phyloP scores from a whole-genome alignment of 2,329 filamentous ascomycete species.

The Escovopsis sp. region DNA sequence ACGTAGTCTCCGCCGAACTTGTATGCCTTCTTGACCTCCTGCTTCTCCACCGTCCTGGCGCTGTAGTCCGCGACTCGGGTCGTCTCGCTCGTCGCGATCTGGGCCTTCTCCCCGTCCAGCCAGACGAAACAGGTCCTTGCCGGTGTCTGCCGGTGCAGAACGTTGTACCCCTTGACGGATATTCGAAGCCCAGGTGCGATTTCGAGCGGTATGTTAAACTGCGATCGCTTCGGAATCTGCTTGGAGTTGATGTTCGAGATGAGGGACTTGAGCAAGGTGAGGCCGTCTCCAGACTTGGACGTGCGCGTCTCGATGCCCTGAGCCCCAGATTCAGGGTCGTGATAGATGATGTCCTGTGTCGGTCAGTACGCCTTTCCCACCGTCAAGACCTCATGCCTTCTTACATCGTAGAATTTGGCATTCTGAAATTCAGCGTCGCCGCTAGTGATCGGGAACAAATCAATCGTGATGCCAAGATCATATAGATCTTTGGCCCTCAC shows the following conservation, averaged over 20 bases:
- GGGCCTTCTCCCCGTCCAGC: constrained; percentile 68
- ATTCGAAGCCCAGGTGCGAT: constrained; percentile 73
- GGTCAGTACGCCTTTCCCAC: background rate
- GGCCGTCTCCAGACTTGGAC: constrained; percentile 56
- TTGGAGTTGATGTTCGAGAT: constrained; percentile 84
- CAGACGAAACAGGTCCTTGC: constrained; percentile 78
- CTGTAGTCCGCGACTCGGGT: constrained; percentile 65
- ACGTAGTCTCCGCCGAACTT: constrained; percentile 90
- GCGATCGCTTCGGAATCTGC: constrained; percentile 66
- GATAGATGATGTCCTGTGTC: constrained; percentile 74
- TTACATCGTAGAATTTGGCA: constrained; percentile 79
- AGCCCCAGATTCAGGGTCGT: constrained; percentile 55
- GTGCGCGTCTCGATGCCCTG: constrained; percentile 36
- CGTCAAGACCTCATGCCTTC: constrained; percentile 10
- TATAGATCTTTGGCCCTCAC: constrained; percentile 90
- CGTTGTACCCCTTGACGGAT: constrained; percentile 82
- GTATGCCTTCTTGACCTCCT: constrained; percentile 79
- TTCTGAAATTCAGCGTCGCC: constrained; percentile 59
- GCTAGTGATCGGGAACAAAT: constrained; percentile 78
- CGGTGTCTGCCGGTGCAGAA: constrained; percentile 71
- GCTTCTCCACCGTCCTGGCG: constrained; percentile 59
- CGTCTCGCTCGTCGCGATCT: constrained; percentile 63
- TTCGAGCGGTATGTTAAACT: constrained; percentile 81
- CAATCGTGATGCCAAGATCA: constrained; percentile 80
- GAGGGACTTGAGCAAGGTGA: constrained; percentile 64